Evolutionary conservation across 2,329 filamentous ascomycete species (phyloP), one percentile per base, ranked within the genome.

Genomic region (Exophiala calicioides): DNA sequence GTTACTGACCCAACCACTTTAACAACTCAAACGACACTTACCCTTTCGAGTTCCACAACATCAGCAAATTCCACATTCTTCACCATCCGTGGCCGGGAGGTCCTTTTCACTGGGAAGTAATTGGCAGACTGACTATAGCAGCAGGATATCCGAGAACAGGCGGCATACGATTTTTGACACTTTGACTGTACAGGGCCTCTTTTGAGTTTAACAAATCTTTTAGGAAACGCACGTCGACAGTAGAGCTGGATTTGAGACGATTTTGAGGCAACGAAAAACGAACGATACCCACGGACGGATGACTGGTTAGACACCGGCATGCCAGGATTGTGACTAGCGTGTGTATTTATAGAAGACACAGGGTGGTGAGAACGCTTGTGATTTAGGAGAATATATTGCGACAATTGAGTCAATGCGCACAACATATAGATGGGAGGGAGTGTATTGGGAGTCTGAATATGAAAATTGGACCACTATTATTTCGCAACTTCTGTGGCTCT

Each of bases 71-170:
- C 52, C 18, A 52, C 52, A 31, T 26, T 39, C 24, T 50, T 52
- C 37, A 49, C 39, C 20, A 52, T 55, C 33, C 44, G 47, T 23
- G 52, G 52, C 19, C 44, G 52, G 7, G 40, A 52, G 24, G 48
- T 55, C 12, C 13, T 39, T 19, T 42, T 49, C 16, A 52, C 44
- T n/a, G 26, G 27, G 12, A 35, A 21, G 29, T 47, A 48, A 31
- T 13, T 16, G 6, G 21, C 1, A 13, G n/a, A 9, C 46, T 38
- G 15, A 44, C 19, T 49, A 23, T 35, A 40, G 29, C 13, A 31
- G 24, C 29, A 44, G 43, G 39, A 19, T 35, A 44, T 39, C 36
- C 16, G 18, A 32, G 30, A 24, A 10, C 19, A 16, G 16, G 43
- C 27, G 13, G 9, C 7, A 37, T 39, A 38, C 42, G n/a, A n/a